phyloP scores from a whole-genome alignment of 2,329 filamentous ascomycete species.

The Dactylellina cionopaga region DNA sequence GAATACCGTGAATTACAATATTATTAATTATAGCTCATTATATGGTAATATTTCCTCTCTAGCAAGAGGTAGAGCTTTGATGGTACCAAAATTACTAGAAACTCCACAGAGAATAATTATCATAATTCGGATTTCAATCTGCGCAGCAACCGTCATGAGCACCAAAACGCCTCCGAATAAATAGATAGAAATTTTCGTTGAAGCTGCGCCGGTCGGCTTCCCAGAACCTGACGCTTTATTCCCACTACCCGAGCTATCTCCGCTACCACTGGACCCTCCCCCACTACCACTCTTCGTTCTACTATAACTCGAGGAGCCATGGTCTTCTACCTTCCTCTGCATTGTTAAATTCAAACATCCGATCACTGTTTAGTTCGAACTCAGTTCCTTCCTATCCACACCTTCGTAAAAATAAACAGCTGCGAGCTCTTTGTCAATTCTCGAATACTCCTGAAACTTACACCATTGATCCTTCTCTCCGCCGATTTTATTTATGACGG shows the following conservation, averaged over 20 bases:
- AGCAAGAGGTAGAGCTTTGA: too few relatives aligned
- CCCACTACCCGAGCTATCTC: too few relatives aligned
- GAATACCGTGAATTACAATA: too few relatives aligned
- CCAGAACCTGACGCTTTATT: conserved; percentile 12
- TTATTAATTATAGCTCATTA: too few relatives aligned
- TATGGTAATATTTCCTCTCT: too few relatives aligned
- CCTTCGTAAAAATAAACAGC: conserved; percentile 28
- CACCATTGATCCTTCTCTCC: conserved; percentile 16
- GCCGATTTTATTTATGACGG: conserved; percentile 1
- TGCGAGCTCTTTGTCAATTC: conserved; percentile 19
- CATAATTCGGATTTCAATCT: conserved; percentile 32
- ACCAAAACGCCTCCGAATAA: conserved; percentile 14
- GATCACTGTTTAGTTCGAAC: conserved; percentile 31
- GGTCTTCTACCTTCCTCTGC: conserved; percentile 15
- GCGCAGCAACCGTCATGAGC: conserved; percentile 1
- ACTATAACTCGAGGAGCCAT: conserved; percentile 36
- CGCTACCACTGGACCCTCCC: background rate
- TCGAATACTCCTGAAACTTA: conserved; percentile 5
- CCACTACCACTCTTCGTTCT: conserved; percentile 15
- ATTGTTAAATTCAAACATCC: conserved; percentile 39
- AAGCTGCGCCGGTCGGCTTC: conserved; percentile 19
- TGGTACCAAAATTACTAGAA: too few relatives aligned
- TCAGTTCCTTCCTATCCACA: too few relatives aligned
- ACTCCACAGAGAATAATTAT: too few relatives aligned
- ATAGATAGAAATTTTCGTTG: conserved; percentile 14